These are phyloP conservation scores for Yamadazyma membranifaciens DNA, from an alignment of 1,139 yeast genomes.

Conservation along the genomic window DNA sequence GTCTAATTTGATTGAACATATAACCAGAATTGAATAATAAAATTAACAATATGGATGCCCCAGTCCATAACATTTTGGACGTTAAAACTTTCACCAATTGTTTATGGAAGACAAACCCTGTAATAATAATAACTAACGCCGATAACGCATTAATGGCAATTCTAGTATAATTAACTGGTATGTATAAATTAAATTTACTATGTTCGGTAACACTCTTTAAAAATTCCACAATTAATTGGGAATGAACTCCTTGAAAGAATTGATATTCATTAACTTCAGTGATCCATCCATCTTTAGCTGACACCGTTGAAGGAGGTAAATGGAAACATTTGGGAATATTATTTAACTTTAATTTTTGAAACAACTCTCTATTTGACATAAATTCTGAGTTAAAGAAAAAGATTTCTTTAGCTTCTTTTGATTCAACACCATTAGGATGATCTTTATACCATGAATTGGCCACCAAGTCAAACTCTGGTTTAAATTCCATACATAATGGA, in stretches of 20 bases:
- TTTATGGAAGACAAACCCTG: constrained; percentile 27
- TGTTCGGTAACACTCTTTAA: constrained; percentile 41
- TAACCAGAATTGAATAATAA: constrained; percentile 83
- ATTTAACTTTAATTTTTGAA: constrained; percentile 55
- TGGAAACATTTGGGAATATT: constrained; percentile 79
- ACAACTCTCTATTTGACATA: constrained; percentile 51
- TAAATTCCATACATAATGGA: constrained; percentile 66
- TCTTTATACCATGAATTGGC: constrained; percentile 59
- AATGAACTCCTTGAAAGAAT: constrained; percentile 55
- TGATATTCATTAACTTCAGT: constrained; percentile 45
- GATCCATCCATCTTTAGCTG: constrained; percentile 26
- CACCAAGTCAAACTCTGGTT: constrained; percentile 58
- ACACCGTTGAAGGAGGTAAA: constrained; percentile 54
- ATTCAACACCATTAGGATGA: constrained; percentile 34
- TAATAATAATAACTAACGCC: constrained; percentile 24
- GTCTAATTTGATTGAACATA: constrained; percentile 89
- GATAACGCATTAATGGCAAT: constrained; percentile 47
- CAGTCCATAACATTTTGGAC: constrained; percentile 59
- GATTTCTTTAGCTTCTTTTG: constrained; percentile 36
- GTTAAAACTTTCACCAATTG: constrained; percentile 27
- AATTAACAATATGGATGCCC: constrained; percentile 54
- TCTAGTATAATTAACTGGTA: constrained; percentile 58
- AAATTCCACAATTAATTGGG: constrained; percentile 38
- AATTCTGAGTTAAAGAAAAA: constrained; percentile 79
- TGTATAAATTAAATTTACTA: constrained; percentile 39